Evolutionary conservation across 306 rosid species (phyloP), one percentile per base, ranked within the genome.

Genomic region (Fragaria ananassa): DNA sequence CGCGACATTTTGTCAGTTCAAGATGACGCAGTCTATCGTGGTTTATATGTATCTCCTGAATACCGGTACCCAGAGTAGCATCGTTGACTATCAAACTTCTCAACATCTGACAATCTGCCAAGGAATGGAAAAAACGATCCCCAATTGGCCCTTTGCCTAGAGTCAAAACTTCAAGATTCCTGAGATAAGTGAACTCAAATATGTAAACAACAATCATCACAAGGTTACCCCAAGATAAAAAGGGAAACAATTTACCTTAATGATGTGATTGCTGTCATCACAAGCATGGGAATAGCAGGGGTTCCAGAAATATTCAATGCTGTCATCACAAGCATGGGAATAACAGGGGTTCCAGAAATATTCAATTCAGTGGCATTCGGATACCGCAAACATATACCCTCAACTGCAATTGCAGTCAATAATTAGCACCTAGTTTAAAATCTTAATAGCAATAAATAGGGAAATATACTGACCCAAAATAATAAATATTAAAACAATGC

Each of bases 321-420:
- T 80, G 81, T 89, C 98, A 92, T 88, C 50, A 86, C 94, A 77
- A 96, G 93, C 77, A 79, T 70, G 74, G 85, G 89, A 60, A 91
- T 83, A 44, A 87, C 21, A 77, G 88, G 89, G 72, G 79, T 81
- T 68, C 97, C 96, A 72, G 93, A 88, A 75, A 96, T 81, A 79
- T 89, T 92, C 82, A 96, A 83, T 70, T 88, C 93, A 58, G 97
- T 91, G 39, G 98, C 99, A 86, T 91, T 96, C 14, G 99, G 99
- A 87, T 96, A 96, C 57, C 98, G 92, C 78, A 88, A 85, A 84
- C 99, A 92, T 91, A 96, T 88, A 84, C 92, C 94, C 84, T 89
- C 99, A 83, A 96, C 99, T 96, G 90, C 68, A 85, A 71, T 80
- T 58, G 44, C 62, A 84, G 27, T 61, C 62, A 72, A 31, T 53